Evolutionary conservation across 139 green algal genomes (phyloP), one percentile per base, ranked within the genome.

Genomic region (Picochlorum costavermella): DNA sequence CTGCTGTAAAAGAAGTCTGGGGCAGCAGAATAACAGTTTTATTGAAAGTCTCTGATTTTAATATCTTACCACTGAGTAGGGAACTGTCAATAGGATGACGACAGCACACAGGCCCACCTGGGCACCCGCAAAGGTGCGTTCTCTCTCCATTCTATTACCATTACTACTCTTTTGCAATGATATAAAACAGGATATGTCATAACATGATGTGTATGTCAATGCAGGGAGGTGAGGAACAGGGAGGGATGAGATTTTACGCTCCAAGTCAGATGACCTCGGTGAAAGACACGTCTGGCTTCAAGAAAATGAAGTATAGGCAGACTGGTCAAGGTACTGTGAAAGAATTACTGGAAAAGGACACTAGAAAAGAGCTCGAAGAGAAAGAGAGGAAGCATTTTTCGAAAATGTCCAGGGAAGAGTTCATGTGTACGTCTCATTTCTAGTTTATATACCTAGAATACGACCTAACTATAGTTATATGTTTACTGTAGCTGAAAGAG

Each of bases 31-130:
- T 23, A 23, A 23, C 20, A 23, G 20, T 23, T 23, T 23, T 23
- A 23, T 40, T 40, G 33, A 12, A 40, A 40, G 9, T 40, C 33
- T 40, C 33, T 40, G 9, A 6, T 6, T 40, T 6, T 6, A 40
- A 20, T 33, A 25, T 59, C 25, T 33, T 59, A 25, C 17, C 25
- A 33, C 33, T 30, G 25, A 59, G 33, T 12, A 17, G 8, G 6
- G 50, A 37, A 25, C 17, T 59, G 12, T 59, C 9, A 12, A 43
- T 17, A 46, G 14, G 10, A 78, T 90, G 84, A 90, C 86, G 5
- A 91, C 88, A 29, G 87, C 87, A 6, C 88, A 95, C 62, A 68
- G 88, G 2, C 88, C 88, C 4, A 95, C 88, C 56, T 95, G 87
- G 86, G 84, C 83, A 1, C 84, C 88, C 2, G 88, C 88, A 17